A percentile compares a stretch with the other conserved stretches of the same genome.
phyloP scores from a whole-genome alignment of 225 moss, liverwort and hornwort species.

The Marchantia polymorpha region DNA sequence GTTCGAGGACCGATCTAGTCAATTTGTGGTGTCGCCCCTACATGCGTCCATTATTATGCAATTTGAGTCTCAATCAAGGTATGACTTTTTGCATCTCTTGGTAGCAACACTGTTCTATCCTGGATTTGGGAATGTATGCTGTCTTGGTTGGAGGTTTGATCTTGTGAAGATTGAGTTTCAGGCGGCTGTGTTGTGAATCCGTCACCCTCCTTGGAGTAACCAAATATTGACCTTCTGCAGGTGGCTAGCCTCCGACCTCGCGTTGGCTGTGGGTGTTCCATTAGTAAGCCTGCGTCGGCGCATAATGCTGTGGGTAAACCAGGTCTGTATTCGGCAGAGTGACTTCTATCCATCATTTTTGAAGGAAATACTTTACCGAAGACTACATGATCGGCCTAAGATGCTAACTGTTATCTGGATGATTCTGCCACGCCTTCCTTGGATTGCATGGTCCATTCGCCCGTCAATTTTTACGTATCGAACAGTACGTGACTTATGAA shows the following conservation, averaged over 20 bases:
- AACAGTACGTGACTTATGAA: not conserved
- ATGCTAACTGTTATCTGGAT: not conserved
- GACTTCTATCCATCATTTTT: not conserved
- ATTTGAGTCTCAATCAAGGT: constrained; percentile 89
- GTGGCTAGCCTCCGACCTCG: constrained; percentile 85
- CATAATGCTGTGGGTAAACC: constrained; percentile 98
- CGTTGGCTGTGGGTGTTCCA: constrained; percentile 81
- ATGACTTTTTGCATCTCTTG: not conserved
- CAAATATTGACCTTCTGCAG: constrained; percentile 32
- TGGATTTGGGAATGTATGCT: not conserved
- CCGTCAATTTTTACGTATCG: not conserved
- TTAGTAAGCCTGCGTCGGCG: constrained; percentile 75
- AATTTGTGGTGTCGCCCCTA: constrained; percentile 91
- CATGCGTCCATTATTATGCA: constrained; percentile 99
- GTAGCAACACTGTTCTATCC: not conserved
- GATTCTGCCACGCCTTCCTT: not conserved
- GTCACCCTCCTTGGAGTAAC: not conserved
- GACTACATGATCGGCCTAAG: not conserved
- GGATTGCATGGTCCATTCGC: not conserved
- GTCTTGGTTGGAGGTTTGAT: not conserved
- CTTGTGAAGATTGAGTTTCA: too few species aligned
- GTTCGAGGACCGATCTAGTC: constrained; percentile 93
- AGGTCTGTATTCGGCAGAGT: constrained; percentile 43
- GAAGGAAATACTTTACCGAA: not conserved
- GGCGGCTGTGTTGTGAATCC: not conserved